Evolutionary conservation across 306 rosid genomes (phyloP).

Genomic region (Castanea mollissima): DNA sequence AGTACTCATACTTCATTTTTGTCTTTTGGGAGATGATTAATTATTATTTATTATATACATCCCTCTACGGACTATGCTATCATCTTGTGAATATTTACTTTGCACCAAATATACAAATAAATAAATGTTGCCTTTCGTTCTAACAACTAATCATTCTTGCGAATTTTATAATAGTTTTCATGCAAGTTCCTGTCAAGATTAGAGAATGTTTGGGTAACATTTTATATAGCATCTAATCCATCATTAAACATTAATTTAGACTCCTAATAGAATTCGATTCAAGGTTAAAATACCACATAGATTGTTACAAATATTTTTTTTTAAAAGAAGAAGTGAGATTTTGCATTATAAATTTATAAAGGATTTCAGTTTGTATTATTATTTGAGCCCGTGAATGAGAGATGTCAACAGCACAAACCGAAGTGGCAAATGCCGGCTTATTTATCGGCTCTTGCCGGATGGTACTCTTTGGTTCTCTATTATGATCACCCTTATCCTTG

Average conservation of each 20-base stretch:
- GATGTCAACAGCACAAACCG: neutral
- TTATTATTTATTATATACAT: neutral
- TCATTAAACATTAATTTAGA: neutral
- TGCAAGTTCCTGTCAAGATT: too few species aligned
- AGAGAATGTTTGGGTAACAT: neutral
- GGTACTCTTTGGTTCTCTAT: neutral
- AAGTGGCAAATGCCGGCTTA: neutral
- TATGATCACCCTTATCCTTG: neutral
- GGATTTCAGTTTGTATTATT: neutral
- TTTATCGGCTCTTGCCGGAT: constrained; percentile 16
- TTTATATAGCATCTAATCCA: neutral
- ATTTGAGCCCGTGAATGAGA: constrained; percentile 14
- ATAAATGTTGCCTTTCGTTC: neutral
- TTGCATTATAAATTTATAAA: neutral
- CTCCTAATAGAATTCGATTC: neutral
- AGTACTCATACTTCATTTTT: too few species aligned
- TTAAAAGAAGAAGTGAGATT: neutral
- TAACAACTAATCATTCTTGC: neutral
- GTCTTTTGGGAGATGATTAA: too few species aligned
- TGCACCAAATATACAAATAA: neutral
- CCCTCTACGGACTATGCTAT: neutral
- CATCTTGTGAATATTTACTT: neutral
- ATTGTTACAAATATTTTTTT: neutral
- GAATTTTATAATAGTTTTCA: too few species aligned
- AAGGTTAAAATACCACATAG: constrained; percentile 25